phyloP scores from a whole-genome alignment of 1,284 basidiomycete genomes.

The Tilletia indica region DNA sequence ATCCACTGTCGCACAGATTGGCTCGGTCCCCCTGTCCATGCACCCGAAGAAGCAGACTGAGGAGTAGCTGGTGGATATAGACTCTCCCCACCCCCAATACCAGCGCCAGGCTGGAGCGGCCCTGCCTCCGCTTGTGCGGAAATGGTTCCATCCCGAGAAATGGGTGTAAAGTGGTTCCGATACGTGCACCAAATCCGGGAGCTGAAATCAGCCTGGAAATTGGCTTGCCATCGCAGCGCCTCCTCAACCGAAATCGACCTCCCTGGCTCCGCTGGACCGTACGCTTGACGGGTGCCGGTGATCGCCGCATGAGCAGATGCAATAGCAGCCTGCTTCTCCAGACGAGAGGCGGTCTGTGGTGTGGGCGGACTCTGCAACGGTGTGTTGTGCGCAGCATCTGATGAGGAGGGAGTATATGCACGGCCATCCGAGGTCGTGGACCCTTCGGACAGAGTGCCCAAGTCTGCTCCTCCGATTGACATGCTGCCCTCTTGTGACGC shows the following conservation, averaged over 20 bases:
- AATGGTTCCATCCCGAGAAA: constrained; percentile 50
- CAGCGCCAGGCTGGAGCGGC: constrained; percentile 18
- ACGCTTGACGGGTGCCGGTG: not conserved
- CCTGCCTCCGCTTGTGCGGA: constrained; percentile 45
- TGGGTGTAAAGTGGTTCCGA: constrained; percentile 49
- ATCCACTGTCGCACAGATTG: constrained; percentile 17
- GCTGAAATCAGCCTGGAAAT: constrained; percentile 35
- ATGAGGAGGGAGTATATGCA: too few species aligned
- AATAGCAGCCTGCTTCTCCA: not conserved
- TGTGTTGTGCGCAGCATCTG: too few species aligned
- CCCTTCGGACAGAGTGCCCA: too few species aligned
- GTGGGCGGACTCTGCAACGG: not conserved
- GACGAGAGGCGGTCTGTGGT: not conserved
- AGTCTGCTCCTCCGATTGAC: not conserved
- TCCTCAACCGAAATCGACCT: not conserved
- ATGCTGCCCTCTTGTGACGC: not conserved
- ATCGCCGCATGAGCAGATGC: not conserved
- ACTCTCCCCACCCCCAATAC: constrained; percentile 11
- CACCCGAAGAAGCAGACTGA: not conserved
- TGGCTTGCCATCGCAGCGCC: constrained; percentile 5
- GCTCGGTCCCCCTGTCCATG: not conserved
- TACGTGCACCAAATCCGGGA: constrained; percentile 54
- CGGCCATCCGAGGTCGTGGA: too few species aligned
- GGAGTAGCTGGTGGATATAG: constrained; percentile 16
- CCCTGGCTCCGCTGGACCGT: not conserved